A percentile compares a stretch with the other conserved stretches of the same genome.
These are phyloP conservation scores for Vigna unguiculata DNA, from an alignment of 306 rosid genomes.

Conservation along the genomic window DNA sequence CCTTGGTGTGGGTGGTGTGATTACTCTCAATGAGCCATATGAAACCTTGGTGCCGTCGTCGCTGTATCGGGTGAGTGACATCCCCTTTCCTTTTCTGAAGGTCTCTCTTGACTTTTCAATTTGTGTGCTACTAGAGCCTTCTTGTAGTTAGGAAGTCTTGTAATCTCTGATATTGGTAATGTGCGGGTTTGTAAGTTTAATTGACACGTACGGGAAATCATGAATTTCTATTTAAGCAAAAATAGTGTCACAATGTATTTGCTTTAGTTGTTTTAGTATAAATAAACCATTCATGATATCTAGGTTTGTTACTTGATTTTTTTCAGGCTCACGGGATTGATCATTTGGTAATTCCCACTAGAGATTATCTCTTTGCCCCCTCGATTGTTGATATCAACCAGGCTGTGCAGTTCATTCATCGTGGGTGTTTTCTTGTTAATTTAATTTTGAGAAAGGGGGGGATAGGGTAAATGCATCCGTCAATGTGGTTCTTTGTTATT, in stretches of 20 bases:
- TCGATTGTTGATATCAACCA: slow-evolving; percentile 75
- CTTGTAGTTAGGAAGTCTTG: slow-evolving; percentile 2
- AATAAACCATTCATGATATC: slow-evolving; percentile 8
- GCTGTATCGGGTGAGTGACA: slow-evolving; percentile 67
- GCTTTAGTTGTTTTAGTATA: slow-evolving; percentile 16
- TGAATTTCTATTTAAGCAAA: not conserved
- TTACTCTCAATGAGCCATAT: slow-evolving; percentile 91
- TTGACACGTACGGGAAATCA: not conserved
- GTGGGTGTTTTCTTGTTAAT: slow-evolving; percentile 55
- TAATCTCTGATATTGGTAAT: slow-evolving; percentile 20
- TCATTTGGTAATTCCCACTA: slow-evolving; percentile 89
- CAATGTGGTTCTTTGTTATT: slow-evolving; percentile 17
- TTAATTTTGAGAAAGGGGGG: slow-evolving; percentile 1
- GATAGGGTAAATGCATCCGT: slow-evolving; percentile 8
- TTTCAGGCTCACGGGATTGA: slow-evolving; percentile 91
- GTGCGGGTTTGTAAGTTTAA: slow-evolving; percentile 14
- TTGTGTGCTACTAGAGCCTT: not conserved
- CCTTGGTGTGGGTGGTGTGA: slow-evolving; percentile 96
- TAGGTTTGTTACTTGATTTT: slow-evolving; percentile 42
- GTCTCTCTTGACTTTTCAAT: not conserved
- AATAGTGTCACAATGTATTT: slow-evolving; percentile 24
- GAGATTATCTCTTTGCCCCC: slow-evolving; percentile 98
- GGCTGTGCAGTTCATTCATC: slow-evolving; percentile 93
- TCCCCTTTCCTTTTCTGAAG: not conserved
- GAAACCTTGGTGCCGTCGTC: slow-evolving; percentile 91